Base-by-base conservation (phyloP, 2,329 filamentous ascomycete genomes). In the Alternaria dauci region DNA sequence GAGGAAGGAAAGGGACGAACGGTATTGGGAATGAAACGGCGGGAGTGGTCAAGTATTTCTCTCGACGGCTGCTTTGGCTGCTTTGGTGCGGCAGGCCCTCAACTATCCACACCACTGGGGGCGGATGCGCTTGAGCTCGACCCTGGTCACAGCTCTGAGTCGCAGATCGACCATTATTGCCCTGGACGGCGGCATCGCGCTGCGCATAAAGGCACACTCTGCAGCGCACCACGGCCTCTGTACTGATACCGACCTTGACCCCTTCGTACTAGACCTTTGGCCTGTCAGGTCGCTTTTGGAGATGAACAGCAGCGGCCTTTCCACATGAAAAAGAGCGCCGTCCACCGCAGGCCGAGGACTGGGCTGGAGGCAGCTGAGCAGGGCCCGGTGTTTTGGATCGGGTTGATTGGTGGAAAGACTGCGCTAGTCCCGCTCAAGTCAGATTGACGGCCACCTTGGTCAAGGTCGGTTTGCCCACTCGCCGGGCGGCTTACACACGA, bases 11-110 rank as follows among this genome's bases (percentile, higher is more conserved):
- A 78, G 74, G 70, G 71, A 73, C 68, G 69, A 70, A 77, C 66
- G 72, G 73, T 71, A 76, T 78, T 76, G 73, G 76, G 76, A 68
- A 78, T 71, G 74, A 76, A 77, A 75, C 75, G 72, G 73, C 69
- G 71, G 71, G 71, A 69, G 70, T 70, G 68, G 73, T 69, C 70
- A 71, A 69, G 70, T 75, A 72, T 77, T 75, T 76, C 74, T 75
- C 56, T 60, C 52, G 58, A 57, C 52, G 58, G 52, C 58, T 60
- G 58, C 58, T 60, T 60, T 60, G 53, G 66, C 53, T 65, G 59
- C 59, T 65, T 61, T 67, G 63, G 59, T 70, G 52, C 60, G 66
- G 65, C 66, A 68, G 64, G 61, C 67, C 60, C 51, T 57, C 52
- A 42, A 55, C 62, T 64, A 61, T 59, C 62, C 63, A 66, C 62